Evolutionary conservation across 2,329 filamentous ascomycete species (phyloP).

Genomic region (Diaporthe velutina): DNA sequence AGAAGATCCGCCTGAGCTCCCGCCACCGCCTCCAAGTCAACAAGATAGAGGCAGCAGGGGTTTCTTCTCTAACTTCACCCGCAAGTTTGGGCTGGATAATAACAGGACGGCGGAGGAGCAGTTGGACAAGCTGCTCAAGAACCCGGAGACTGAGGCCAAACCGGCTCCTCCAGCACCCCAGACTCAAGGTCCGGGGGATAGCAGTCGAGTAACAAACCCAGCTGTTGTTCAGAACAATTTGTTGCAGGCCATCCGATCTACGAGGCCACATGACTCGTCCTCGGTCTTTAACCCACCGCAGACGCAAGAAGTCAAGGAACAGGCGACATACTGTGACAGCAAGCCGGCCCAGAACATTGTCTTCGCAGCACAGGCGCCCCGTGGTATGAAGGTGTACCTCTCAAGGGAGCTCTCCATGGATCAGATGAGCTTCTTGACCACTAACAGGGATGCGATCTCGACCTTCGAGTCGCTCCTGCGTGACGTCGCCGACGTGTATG

Average conservation of each 20-base stretch:
- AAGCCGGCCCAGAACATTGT: constrained; percentile 79
- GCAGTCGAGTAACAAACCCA: constrained; percentile 70
- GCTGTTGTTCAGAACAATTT: constrained; percentile 77
- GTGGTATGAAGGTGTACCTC: constrained; percentile 81
- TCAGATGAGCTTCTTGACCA: constrained; percentile 68
- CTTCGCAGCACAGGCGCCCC: constrained; percentile 77
- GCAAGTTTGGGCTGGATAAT: constrained; percentile 76
- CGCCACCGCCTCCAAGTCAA: constrained; percentile 44
- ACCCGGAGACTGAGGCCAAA: constrained; percentile 45
- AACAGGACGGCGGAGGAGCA: constrained; percentile 58
- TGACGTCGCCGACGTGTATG: constrained; percentile 80
- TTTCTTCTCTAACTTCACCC: constrained; percentile 77
- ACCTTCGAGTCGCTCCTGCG: constrained; percentile 77
- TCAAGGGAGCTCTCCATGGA: constrained; percentile 65
- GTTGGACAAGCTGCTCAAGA: constrained; percentile 53
- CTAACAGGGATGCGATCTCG: constrained; percentile 73
- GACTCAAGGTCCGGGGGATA: constrained; percentile 49
- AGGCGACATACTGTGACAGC: constrained; percentile 87
- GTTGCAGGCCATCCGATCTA: constrained; percentile 82
- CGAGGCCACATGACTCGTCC: constrained; percentile 80
- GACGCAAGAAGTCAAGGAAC: constrained; percentile 82
- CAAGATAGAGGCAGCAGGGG: constrained; percentile 62
- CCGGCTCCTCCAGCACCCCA: constrained; percentile 34
- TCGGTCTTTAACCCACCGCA: constrained; percentile 79
- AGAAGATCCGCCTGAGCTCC: constrained; percentile 54